phyloP scores from a whole-genome alignment of 352 stramenopile species.

The Peronosclerospora sorghi region DNA sequence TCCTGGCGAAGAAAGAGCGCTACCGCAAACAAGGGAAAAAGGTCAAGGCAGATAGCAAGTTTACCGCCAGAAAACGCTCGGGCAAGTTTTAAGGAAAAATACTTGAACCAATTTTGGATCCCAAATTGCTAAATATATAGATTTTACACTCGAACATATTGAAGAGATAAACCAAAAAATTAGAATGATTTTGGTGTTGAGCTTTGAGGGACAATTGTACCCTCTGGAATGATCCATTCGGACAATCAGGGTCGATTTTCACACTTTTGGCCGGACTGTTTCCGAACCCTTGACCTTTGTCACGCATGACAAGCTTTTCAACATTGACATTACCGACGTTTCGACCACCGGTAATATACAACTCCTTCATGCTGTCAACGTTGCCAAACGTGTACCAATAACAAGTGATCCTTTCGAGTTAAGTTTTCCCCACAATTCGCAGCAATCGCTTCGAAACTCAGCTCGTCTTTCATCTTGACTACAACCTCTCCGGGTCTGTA shows the following conservation, averaged over 20 bases:
- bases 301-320: constrained; percentile 73
- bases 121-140: no score
- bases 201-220: constrained; percentile 49
- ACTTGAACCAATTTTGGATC: no score
- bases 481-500: constrained; percentile 59
- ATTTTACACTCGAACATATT: no score
- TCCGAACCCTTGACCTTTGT: constrained; percentile 81
- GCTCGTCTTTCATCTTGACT: constrained; percentile 84
- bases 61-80: constrained; percentile 93
- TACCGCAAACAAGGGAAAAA: constrained; percentile 97
- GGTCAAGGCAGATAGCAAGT: constrained; percentile 96
- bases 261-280: constrained; percentile 85
- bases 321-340: constrained; percentile 82
- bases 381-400: constrained; percentile 72
- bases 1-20: constrained; percentile 96
- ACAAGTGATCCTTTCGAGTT: constrained; percentile 85
- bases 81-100: constrained; percentile 86
- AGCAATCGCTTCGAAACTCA: constrained; percentile 85
- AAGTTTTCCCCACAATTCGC: constrained; percentile 82
- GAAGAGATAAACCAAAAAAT: no score
- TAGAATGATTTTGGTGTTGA: no score
- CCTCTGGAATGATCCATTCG: constrained; percentile 74
- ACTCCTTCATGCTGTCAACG: constrained; percentile 82
- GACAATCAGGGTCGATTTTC: constrained; percentile 85
- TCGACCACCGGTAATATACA: constrained; percentile 77